A percentile compares a stretch with the other conserved stretches of the same genome.
Evolutionary conservation across 75 land plant genomes (phyloP).

Genomic region (Cryptomeria japonica): DNA sequence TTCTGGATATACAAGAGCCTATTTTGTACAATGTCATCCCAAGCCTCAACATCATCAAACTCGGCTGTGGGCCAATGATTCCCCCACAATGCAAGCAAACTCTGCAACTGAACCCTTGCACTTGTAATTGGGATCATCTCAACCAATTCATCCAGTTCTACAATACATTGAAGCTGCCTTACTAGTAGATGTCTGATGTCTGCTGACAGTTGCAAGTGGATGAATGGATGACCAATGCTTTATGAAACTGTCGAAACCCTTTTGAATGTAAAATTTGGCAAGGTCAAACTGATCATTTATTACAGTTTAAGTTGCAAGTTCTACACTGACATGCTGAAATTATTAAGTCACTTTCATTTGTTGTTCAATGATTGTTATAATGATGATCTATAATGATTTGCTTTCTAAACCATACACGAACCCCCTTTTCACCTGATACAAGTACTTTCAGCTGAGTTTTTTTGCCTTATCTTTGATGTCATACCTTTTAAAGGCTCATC

Average conservation of each 20-base stretch:
- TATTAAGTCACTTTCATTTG: too few relatives aligned
- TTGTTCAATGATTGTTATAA: too few relatives aligned
- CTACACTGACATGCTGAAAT: conserved; percentile 23
- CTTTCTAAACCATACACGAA: too few relatives aligned
- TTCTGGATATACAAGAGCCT: conserved; percentile 40
- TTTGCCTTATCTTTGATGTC: too few relatives aligned
- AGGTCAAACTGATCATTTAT: conserved; percentile 38
- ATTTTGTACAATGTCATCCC: conserved; percentile 59
- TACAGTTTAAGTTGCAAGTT: conserved; percentile 41
- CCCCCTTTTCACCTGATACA: too few relatives aligned
- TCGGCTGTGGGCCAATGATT: conserved; percentile 48
- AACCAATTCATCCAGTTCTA: conserved; percentile 52
- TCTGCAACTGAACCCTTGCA: conserved; percentile 11
- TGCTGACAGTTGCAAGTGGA: conserved; percentile 42
- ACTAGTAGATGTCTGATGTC: conserved; percentile 23
- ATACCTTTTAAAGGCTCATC: too few relatives aligned
- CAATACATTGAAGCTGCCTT: conserved; percentile 29
- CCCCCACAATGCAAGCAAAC: conserved; percentile 30
- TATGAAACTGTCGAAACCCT: conserved; percentile 36
- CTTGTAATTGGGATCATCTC: conserved; percentile 5
- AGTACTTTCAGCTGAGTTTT: too few relatives aligned
- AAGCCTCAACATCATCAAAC: conserved; percentile 52
- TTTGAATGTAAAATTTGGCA: conserved; percentile 32
- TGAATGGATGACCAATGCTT: conserved; percentile 45
- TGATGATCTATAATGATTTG: too few relatives aligned